Conservation (phyloP, 1,284 basidiomycete species). For the Tylopilus orsonianus region DNA sequence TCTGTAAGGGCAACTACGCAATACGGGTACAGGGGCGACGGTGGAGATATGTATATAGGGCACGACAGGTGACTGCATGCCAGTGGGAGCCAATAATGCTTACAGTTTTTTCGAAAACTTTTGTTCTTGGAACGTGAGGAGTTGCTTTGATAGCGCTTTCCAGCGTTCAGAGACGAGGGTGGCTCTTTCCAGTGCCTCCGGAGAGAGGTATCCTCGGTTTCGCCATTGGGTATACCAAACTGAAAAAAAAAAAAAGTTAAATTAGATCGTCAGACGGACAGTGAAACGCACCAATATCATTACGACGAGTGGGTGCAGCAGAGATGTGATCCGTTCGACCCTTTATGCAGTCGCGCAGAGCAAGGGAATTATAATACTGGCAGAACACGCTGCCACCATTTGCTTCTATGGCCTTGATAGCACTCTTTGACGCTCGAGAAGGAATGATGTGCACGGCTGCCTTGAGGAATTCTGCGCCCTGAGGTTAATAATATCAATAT, state of each 20-base stretch:
- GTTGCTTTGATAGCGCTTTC: slow-evolving; percentile 60
- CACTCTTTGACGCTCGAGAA: slow-evolving; percentile 84
- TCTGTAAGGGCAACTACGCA: too few relatives aligned
- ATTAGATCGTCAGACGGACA: not conserved
- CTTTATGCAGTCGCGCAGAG: slow-evolving; percentile 79
- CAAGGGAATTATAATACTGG: slow-evolving; percentile 89
- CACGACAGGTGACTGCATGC: too few relatives aligned
- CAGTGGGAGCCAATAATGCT: too few relatives aligned
- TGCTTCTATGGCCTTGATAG: slow-evolving; percentile 82
- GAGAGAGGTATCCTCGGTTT: slow-evolving; percentile 74
- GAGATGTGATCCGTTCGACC: slow-evolving; percentile 65
- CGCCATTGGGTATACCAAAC: slow-evolving; percentile 76
- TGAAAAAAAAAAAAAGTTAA: slow-evolving; percentile 29
- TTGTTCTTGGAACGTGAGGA: slow-evolving; percentile 61
- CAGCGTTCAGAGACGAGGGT: slow-evolving; percentile 69
- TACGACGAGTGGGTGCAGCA: slow-evolving; percentile 80
- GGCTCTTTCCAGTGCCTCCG: slow-evolving; percentile 54
- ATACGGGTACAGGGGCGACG: too few relatives aligned
- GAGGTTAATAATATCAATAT: slow-evolving; percentile 7
- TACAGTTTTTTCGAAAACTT: slow-evolving; percentile 50
- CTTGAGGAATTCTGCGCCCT: slow-evolving; percentile 71
- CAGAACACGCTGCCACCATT: slow-evolving; percentile 85
- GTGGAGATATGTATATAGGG: too few relatives aligned
- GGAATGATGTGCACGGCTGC: slow-evolving; percentile 80
- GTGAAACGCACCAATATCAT: slow-evolving; percentile 72